These are phyloP conservation scores for Yamadazyma membranifaciens DNA, from an alignment of 1,139 yeast species.

Conservation along the genomic window DNA sequence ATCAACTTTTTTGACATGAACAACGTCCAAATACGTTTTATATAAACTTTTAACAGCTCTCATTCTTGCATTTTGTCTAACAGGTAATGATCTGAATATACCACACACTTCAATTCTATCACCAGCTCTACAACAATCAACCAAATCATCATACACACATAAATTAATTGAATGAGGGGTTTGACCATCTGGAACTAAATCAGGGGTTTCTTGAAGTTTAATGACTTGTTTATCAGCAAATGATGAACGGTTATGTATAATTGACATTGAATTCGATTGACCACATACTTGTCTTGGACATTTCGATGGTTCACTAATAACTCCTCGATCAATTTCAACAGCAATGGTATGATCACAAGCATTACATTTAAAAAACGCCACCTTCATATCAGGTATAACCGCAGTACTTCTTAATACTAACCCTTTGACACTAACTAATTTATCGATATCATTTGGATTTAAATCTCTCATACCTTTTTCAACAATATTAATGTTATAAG, in stretches of 20 bases:
- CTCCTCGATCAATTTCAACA: conserved; percentile 92
- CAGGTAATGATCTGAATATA: conserved; percentile 89
- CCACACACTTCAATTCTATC: conserved; percentile 96
- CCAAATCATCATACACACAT: conserved; percentile 94
- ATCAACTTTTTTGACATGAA: conserved; percentile 86
- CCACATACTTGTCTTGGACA: conserved; percentile 90
- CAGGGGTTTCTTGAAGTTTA: conserved; percentile 95
- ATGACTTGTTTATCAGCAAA: conserved; percentile 95
- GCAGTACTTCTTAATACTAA: conserved; percentile 86
- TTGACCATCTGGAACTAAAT: conserved; percentile 97
- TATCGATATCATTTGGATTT: conserved; percentile 94
- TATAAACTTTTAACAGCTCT: conserved; percentile 80
- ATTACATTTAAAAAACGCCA: conserved; percentile 91
- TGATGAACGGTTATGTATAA: conserved; percentile 86
- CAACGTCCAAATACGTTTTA: conserved; percentile 92
- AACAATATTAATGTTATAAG: conserved; percentile 66
- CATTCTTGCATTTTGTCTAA: conserved; percentile 81
- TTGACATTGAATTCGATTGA: conserved; percentile 84
- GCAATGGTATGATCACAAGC: conserved; percentile 93
- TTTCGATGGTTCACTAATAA: conserved; percentile 86
- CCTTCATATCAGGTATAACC: conserved; percentile 96
- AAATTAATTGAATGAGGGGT: conserved; percentile 95
- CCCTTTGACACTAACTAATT: conserved; percentile 88
- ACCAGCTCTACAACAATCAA: conserved; percentile 94
- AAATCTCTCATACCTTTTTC: conserved; percentile 88